A percentile compares a stretch with the other conserved stretches of the same genome.
Evolutionary conservation across 2,329 filamentous ascomycete genomes (phyloP).

Genomic region (Alternaria gansuensis): DNA sequence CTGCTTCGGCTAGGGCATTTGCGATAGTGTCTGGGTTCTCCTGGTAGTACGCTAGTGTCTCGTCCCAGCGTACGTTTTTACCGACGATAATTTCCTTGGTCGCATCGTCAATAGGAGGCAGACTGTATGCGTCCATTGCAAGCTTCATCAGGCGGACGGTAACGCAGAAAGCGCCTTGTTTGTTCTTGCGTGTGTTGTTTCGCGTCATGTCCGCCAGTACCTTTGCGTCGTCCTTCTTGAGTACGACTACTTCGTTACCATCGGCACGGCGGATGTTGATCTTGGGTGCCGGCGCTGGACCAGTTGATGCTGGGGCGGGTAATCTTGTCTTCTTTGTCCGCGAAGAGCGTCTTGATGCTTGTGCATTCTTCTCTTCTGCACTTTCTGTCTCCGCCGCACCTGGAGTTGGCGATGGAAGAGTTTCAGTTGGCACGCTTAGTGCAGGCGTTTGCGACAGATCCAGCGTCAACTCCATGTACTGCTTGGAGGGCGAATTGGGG

Average conservation of each 20-base stretch:
- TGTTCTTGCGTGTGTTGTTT: slow-evolving; percentile 62
- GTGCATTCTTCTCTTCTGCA: slow-evolving; percentile 24
- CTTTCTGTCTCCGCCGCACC: slow-evolving; percentile 27
- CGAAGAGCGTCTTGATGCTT: slow-evolving; percentile 45
- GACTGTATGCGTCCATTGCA: slow-evolving; percentile 39
- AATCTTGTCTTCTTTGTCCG: slow-evolving; percentile 49
- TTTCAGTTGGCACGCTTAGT: slow-evolving; percentile 29
- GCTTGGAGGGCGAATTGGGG: slow-evolving; percentile 58
- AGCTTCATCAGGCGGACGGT: slow-evolving; percentile 56
- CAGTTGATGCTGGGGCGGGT: slow-evolving; percentile 38
- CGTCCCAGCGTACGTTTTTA: slow-evolving; percentile 58
- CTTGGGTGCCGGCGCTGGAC: slow-evolving; percentile 46
- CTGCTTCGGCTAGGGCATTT: slow-evolving; percentile 41
- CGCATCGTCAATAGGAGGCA: slow-evolving; percentile 25
- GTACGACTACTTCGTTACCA: slow-evolving; percentile 54
- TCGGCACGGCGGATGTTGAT: slow-evolving; percentile 58
- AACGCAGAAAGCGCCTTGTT: slow-evolving; percentile 57
- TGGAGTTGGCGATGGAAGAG: slow-evolving; percentile 29
- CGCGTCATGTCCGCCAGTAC: slow-evolving; percentile 57
- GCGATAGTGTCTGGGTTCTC: slow-evolving; percentile 48
- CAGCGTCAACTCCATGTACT: slow-evolving; percentile 44
- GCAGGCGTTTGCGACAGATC: slow-evolving; percentile 45
- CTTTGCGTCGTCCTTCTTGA: slow-evolving; percentile 61
- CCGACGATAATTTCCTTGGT: slow-evolving; percentile 33
- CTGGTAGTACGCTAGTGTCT: slow-evolving; percentile 58